Percentiles rank a stretch among this genome's conserved stretches.
Evolutionary conservation across 805 yeast genomes (phyloP).

Genomic region (Wickerhamomyces canadensis): DNA sequence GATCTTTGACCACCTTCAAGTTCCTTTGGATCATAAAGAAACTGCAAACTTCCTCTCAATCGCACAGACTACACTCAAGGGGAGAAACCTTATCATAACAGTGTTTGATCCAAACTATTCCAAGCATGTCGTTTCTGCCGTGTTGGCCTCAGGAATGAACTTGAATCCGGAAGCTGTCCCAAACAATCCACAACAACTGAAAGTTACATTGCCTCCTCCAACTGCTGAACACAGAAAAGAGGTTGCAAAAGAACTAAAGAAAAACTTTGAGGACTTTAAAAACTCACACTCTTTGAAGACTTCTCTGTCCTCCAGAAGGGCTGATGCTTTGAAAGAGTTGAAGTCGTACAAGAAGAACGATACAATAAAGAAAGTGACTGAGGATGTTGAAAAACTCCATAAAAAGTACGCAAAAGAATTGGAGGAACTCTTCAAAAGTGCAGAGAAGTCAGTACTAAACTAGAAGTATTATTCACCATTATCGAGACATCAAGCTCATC

Average conservation of each 20-base stretch:
- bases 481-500: too few relatives aligned
- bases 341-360: constrained; percentile 50
- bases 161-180: constrained; percentile 78
- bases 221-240: constrained; percentile 61
- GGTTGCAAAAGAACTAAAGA: constrained; percentile 55
- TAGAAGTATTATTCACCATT: too few relatives aligned
- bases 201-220: constrained; percentile 69
- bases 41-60: constrained; percentile 48
- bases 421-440: constrained; percentile 46
- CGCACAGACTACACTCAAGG: constrained; percentile 69
- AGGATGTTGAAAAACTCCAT: constrained; percentile 63
- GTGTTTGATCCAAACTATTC: constrained; percentile 79
- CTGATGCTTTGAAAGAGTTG: constrained; percentile 49
- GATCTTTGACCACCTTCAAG: constrained; percentile 54
- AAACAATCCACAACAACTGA: constrained; percentile 64
- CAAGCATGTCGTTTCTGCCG: constrained; percentile 63
- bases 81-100: constrained; percentile 67
- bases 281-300: constrained; percentile 38
- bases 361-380: constrained; percentile 45
- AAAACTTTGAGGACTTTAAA: constrained; percentile 57
- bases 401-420: constrained; percentile 59
- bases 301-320: constrained; percentile 55
- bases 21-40: constrained; percentile 43
- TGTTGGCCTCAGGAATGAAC: constrained; percentile 62
- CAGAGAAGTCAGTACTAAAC: constrained; percentile 40